Evolutionary conservation across 2,329 filamentous ascomycete species (phyloP), one percentile per base, ranked within the genome.

Genomic region (Neoarthrinium moseri): DNA sequence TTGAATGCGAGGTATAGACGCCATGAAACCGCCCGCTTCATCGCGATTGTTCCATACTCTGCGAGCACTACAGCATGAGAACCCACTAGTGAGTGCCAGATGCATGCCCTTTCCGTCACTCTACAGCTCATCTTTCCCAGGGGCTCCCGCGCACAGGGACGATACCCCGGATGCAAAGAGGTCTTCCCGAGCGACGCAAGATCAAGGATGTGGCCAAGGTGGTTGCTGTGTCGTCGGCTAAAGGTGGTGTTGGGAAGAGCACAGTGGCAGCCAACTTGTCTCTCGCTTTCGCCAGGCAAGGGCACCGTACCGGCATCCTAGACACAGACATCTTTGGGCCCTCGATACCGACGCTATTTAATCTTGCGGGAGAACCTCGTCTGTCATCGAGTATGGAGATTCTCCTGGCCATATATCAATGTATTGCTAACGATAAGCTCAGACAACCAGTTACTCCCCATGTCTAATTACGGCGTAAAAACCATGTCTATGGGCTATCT

Each of bases 401-500:
- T 7, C 33, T 18, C 4, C 20, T 27, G 3, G 17, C 12, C 4
- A 17, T 27, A 12, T 30, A 7, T 13, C 30, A 11, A 27, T 6
- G 6, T 3, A 6, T 27, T 36, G n/a, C 32, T 35, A 4, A 36
- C 22, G 6, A 41, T 4, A 34, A 20, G 13, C n/a, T 13, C 51
- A 89, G 82, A 87, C 56, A 91, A 91, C 59, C 85, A 91, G 58
- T 78, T 99, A 4, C 61, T 97, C 2, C 94, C 94, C 0, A 71
- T 99, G 20, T 91, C 88, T 18, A 96, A 95, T 62, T 97, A 97
- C 71, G 94, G 94, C 32, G 80, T 99, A 46, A 95, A 95, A 68
- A 95, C 91, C 45, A 99, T 99, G 94, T 96, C 91, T 0, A 97
- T 99, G 89, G 94, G 94, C 40, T 97, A 96, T 54, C 78, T 99